Evolutionary conservation across 805 yeast genomes (phyloP), one percentile per base, ranked within the genome.

Genomic region (Starmerella vitae): DNA sequence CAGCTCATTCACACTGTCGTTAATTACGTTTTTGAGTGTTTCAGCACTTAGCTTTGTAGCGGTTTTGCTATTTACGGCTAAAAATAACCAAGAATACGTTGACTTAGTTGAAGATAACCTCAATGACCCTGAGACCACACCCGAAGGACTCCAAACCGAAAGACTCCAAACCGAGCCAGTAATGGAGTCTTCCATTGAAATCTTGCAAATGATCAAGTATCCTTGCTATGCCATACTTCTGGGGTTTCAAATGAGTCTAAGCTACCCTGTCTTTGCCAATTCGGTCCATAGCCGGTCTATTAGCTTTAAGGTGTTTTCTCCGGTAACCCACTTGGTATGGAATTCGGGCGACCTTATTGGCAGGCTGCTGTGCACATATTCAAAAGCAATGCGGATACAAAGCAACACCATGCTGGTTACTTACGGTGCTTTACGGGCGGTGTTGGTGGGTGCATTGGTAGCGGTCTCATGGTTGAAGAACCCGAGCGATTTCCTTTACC

Each of bases 211-310:
- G n/a, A 63, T 88, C 36, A 68, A 72, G 45, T 66, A 60, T 41
- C 72, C 85, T 26, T 85, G 74, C 1, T 53, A 70, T 43, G 67
- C 94, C 1, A 81, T 88, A 15, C 76, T 84, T 51, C 53, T 76
- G 33, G 74, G 84, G 0, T 85, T 88, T 54, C 62, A 76, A 7
- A 66, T 80, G 19, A 79, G 96, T 0, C 65, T 88, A 42, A 61
- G 74, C 14, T 88, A 85, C 64, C 95, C 98, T 0, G 88, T 86
- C 1, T 88, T 84, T 68, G 95, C 96, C 7, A 72, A 86, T 7
- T 66, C 65, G 13, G 74, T 76, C 8, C 66, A 69, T 33, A 76
- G 83, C 3, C 68, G 62, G 2, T 62, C 67, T 47, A 38, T 54
- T n/a, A 41, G 36, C 9, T 40, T 45, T 2, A 47, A 58, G 26